Conservation (phyloP, 495 filamentous ascomycete species). For the Hypomontagnella submonticulosa region DNA sequence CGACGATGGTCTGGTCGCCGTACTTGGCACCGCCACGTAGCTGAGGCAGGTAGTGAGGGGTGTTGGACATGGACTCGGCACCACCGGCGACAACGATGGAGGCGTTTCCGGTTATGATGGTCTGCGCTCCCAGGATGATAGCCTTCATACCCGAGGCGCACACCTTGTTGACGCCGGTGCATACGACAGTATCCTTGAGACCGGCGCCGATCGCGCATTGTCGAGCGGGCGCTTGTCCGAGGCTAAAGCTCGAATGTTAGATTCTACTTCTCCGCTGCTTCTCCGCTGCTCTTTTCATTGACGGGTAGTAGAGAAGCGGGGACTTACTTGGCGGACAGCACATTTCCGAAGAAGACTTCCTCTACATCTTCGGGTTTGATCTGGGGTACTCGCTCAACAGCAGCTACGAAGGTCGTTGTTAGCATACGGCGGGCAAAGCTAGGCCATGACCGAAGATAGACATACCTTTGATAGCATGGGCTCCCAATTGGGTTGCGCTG, state of each 20-base stretch:
- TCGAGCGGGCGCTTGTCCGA: constrained; percentile 95
- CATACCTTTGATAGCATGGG: constrained; percentile 90
- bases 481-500: constrained; percentile 85
- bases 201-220: constrained; percentile 92
- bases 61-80: constrained; percentile 97
- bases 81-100: constrained; percentile 91
- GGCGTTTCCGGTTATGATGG: constrained; percentile 94
- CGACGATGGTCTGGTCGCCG: constrained; percentile 84
- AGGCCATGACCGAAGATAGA: constrained; percentile 22
- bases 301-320: constrained; percentile 48
- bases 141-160: constrained; percentile 95
- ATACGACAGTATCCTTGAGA: constrained; percentile 78
- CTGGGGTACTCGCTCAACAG: constrained; percentile 83
- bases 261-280: constrained; percentile 5
- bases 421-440: not conserved
- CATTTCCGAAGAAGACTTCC: constrained; percentile 98
- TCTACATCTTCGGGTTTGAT: constrained; percentile 88
- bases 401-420: constrained; percentile 65
- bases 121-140: constrained; percentile 93
- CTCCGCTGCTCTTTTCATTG: constrained; percentile 2
- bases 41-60: constrained; percentile 92
- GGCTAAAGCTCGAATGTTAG: constrained; percentile 62
- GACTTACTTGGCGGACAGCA: constrained; percentile 91
- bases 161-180: constrained; percentile 98
- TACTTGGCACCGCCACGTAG: constrained; percentile 88